Evolutionary conservation across 805 yeast genomes (phyloP), one percentile per base, ranked within the genome.

Genomic region (Cyberlindnera xylosilytica): DNA sequence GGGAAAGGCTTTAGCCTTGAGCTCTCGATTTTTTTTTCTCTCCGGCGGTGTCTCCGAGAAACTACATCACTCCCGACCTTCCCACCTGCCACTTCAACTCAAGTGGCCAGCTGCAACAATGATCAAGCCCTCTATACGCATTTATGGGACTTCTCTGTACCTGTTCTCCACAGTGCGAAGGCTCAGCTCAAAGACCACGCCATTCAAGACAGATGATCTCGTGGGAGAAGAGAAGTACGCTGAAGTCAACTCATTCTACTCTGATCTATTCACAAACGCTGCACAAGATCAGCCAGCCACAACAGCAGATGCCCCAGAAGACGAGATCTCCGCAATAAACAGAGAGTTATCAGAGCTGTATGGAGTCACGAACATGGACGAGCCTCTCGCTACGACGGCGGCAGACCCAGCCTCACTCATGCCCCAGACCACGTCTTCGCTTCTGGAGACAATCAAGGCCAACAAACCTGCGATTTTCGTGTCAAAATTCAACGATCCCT

Each of bases 401-500:
- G 11, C 20, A 30, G 19, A 18, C 19, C 34, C 26, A 19, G 11
- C 23, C 15, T 6, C 29, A 4, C 35, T 20, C 19, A 32, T 19
- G 34, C 17, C 28, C 19, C 17, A 24, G 23, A 8, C 18, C 13
- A 10, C 34, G 10, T 53, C 62, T n/a, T n/a, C n/a, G 24, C 45
- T 64, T 4, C 48, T 57, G n/a, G 33, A 51, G 1, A 38, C 49
- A 8, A 60, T 62, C 3, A 50, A 50, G 29, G 30, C 47, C 2
- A 38, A 36, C 22, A 51, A 54, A n/a, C 82, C 87, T 5, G 63
- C 81, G 16, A 67, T 81, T 1, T 69, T 87, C 26, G 58, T 82
- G 1, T 79, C 96, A 0, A 64, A 64, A 20, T 67, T 83, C 10
- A 58, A 65, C 3, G 74, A 84, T 52, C 98, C 98, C 2, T 79